These are phyloP conservation scores for Nymphaea thermarum DNA, from an alignment of 164 flowering plant species.

Conservation along the genomic window DNA sequence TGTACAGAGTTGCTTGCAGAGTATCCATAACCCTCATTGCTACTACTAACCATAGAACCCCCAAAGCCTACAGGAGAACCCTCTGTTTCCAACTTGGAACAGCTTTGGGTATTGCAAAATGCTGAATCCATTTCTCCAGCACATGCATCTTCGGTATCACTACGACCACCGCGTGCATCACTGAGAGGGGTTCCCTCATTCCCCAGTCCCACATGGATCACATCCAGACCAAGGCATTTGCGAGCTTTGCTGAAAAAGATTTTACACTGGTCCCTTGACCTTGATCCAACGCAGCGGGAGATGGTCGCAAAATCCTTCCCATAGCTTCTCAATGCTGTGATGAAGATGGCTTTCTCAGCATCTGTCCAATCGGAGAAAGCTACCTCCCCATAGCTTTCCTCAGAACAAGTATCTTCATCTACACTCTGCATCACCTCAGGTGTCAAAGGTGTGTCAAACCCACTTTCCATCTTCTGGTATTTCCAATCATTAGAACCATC, in stretches of 20 bases:
- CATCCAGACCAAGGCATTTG: conserved; percentile 75
- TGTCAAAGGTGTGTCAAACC: conserved; percentile 23
- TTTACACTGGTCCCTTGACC: conserved; percentile 73
- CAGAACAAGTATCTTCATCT: conserved; percentile 63
- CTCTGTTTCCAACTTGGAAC: conserved; percentile 37
- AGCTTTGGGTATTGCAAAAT: conserved; percentile 31
- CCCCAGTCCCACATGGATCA: conserved; percentile 22
- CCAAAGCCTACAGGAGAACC: conserved; percentile 9
- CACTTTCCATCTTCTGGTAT: conserved; percentile 25
- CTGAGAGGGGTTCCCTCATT: conserved; percentile 25
- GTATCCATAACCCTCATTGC: conserved; percentile 17
- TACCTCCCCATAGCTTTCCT: conserved; percentile 81
- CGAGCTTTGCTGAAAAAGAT: conserved; percentile 86
- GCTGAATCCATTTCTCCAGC: conserved; percentile 41
- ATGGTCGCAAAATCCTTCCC: conserved; percentile 78
- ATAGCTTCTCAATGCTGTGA: conserved; percentile 53
- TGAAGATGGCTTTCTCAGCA: conserved; percentile 64
- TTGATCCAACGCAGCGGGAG: conserved; percentile 55
- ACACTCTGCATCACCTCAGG: conserved; percentile 45
- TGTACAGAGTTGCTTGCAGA: conserved; percentile 2
- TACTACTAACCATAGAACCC: conserved; percentile 8
- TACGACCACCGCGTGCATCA: conserved; percentile 58
- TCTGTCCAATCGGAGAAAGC: conserved; percentile 88
- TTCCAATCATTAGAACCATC: conserved; percentile 47
- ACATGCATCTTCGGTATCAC: conserved; percentile 67